These are phyloP conservation scores for Boletus subluridellus DNA, from an alignment of 1,284 basidiomycete genomes.

Conservation along the genomic window DNA sequence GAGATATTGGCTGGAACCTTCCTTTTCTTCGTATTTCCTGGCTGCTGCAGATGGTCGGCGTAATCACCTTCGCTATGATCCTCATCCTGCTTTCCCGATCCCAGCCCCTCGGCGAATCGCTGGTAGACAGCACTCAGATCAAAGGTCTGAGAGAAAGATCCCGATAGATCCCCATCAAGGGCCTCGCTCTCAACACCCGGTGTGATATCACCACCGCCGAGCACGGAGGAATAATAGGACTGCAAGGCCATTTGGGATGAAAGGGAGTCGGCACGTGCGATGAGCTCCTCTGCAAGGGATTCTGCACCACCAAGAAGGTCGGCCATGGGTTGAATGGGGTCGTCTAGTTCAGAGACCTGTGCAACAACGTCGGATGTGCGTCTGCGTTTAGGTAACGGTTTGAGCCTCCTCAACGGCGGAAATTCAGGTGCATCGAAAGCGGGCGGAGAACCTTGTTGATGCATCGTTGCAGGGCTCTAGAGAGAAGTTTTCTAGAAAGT, in stretches of 20 bases:
- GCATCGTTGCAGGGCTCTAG: constrained; percentile 22
- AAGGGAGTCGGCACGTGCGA: constrained; percentile 47
- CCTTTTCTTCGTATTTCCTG: constrained; percentile 80
- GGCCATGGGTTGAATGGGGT: constrained; percentile 31
- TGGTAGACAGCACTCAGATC: constrained; percentile 31
- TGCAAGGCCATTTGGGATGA: constrained; percentile 55
- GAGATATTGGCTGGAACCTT: constrained; percentile 64
- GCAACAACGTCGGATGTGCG: constrained; percentile 36
- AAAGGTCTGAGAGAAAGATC: constrained; percentile 26
- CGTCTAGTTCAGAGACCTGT: constrained; percentile 21
- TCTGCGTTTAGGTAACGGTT: constrained; percentile 72
- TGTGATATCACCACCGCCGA: constrained; percentile 41
- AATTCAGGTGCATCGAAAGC: constrained; percentile 62
- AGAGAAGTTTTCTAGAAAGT: constrained; percentile 6
- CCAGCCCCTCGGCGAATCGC: constrained; percentile 25
- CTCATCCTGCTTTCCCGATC: constrained; percentile 35
- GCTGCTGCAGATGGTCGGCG: constrained; percentile 63
- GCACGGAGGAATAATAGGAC: constrained; percentile 59
- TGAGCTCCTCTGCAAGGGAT: constrained; percentile 48
- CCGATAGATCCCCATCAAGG: constrained; percentile 17
- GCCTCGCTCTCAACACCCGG: constrained; percentile 26
- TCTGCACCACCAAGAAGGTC: constrained; percentile 38
- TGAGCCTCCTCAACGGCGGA: constrained; percentile 58
- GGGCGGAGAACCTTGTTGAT: constrained; percentile 48
- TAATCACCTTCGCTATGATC: constrained; percentile 57